These are phyloP conservation scores for Daedalea quercina DNA, from an alignment of 768 basidiomycete species.

Conservation along the genomic window DNA sequence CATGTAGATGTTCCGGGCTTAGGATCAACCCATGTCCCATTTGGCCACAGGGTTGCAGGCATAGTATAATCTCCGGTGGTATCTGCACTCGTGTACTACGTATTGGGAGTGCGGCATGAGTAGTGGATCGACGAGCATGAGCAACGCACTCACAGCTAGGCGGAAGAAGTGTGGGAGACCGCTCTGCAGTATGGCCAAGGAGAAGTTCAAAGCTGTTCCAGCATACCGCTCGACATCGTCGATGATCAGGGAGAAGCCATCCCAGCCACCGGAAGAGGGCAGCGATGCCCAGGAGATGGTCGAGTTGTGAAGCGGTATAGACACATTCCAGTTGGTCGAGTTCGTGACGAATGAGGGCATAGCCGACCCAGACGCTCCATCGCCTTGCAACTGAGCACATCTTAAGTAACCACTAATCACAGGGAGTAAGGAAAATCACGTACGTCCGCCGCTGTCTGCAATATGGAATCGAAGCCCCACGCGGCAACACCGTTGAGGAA, in stretches of 20 bases:
- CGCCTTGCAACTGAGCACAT: conserved; percentile 53
- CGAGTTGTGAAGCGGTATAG: conserved; percentile 38
- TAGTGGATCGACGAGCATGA: background rate
- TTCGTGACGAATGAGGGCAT: conserved; percentile 72
- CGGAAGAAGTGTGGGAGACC: conserved; percentile 72
- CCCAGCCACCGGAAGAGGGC: conserved; percentile 43
- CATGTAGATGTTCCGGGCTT: conserved; percentile 51
- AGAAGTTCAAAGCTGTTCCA: conserved; percentile 66
- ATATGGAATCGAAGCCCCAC: conserved; percentile 73
- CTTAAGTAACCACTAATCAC: background rate
- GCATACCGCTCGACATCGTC: conserved; percentile 80
- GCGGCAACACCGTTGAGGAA: conserved; percentile 76
- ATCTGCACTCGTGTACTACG: conserved; percentile 38
- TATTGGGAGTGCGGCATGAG: conserved; percentile 10
- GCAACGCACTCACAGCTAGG: conserved; percentile 53
- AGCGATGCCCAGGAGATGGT: conserved; percentile 30
- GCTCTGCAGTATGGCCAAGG: conserved; percentile 53
- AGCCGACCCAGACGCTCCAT: conserved; percentile 62
- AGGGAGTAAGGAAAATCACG: conserved; percentile 15
- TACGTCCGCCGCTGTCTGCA: conserved; percentile 71
- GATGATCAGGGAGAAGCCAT: conserved; percentile 73
- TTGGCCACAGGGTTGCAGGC: conserved; percentile 68
- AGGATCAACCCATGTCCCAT: conserved; percentile 79
- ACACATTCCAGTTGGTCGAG: conserved; percentile 56
- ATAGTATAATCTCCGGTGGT: conserved; percentile 72